phyloP scores from a whole-genome alignment of 305 asterid genomes.

The Plantago coronopus region DNA sequence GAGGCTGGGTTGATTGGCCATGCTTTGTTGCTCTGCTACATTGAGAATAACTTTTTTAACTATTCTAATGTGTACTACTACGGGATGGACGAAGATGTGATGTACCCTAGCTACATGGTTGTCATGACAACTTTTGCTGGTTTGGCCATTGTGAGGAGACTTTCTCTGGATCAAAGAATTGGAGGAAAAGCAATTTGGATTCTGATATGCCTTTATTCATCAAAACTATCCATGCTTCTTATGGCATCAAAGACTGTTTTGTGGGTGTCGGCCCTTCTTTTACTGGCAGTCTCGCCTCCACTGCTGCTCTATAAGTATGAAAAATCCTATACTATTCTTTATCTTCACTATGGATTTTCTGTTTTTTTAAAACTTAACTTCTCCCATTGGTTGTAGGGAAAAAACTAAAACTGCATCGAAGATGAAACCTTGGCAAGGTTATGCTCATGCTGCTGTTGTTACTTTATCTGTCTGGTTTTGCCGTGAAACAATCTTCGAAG shows the following conservation, averaged over 20 bases:
- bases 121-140: constrained; percentile 84
- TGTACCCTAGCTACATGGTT: constrained; percentile 98
- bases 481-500: constrained; percentile 93
- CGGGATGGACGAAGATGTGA: constrained; percentile 93
- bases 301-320: constrained; percentile 87
- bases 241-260: constrained; percentile 81
- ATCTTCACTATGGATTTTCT: constrained; percentile 11
- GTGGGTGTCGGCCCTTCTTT: constrained; percentile 92
- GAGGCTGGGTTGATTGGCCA: constrained; percentile 86
- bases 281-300: constrained; percentile 94
- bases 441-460: constrained; percentile 80
- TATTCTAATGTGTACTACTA: constrained; percentile 82
- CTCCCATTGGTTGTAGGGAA: constrained; percentile 62
- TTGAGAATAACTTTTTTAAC: constrained; percentile 81
- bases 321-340: constrained; percentile 21
- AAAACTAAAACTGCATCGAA: constrained; percentile 76
- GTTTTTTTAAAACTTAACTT: constrained; percentile 18
- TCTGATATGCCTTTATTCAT: constrained; percentile 75
- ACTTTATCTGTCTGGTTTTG: constrained; percentile 90
- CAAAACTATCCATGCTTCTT: constrained; percentile 86
- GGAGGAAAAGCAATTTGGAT: constrained; percentile 93
- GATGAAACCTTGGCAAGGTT: constrained; percentile 98
- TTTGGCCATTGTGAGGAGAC: constrained; percentile 87
- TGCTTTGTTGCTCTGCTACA: constrained; percentile 79
- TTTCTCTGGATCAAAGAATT: constrained; percentile 67